These are phyloP conservation scores for Trametes gibbosa DNA, from an alignment of 768 basidiomycete genomes.

Conservation along the genomic window DNA sequence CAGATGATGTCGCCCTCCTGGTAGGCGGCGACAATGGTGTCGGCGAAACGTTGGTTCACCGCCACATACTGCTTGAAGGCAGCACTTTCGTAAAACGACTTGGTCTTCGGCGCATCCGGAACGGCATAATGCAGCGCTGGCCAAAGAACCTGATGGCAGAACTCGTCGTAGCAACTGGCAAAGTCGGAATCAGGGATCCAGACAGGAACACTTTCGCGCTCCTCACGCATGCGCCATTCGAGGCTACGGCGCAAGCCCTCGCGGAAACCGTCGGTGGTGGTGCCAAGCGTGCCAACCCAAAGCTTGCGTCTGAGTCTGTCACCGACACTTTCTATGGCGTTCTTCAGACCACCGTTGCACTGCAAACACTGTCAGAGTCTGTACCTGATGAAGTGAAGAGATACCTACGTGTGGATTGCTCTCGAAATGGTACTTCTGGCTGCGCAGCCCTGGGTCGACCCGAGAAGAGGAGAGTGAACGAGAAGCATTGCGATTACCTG, in stretches of 20 bases:
- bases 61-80: conserved; percentile 83
- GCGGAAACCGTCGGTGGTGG: conserved; percentile 61
- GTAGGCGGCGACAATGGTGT: conserved; percentile 75
- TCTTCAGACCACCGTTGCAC: conserved; percentile 82
- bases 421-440: conserved; percentile 43
- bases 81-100: conserved; percentile 72
- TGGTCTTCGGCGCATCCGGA: conserved; percentile 85
- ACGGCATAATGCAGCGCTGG: conserved; percentile 84
- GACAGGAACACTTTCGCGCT: conserved; percentile 50
- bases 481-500: conserved; percentile 14
- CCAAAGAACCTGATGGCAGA: conserved; percentile 85
- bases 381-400: no score
- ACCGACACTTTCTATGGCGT: conserved; percentile 67
- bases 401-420: conserved; percentile 52
- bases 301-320: conserved; percentile 48
- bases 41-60: conserved; percentile 89
- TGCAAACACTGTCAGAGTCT: not conserved
- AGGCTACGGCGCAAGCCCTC: conserved; percentile 56
- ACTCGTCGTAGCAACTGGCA: conserved; percentile 77
- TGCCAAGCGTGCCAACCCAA: conserved; percentile 75
- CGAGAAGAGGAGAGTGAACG: conserved; percentile 28
- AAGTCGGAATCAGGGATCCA: conserved; percentile 86
- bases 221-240: conserved; percentile 45
- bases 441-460: conserved; percentile 42
- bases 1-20: conserved; percentile 89